These are phyloP conservation scores for Talaromyces verruculosus DNA, from an alignment of 2,329 filamentous ascomycete species.

Conservation along the genomic window DNA sequence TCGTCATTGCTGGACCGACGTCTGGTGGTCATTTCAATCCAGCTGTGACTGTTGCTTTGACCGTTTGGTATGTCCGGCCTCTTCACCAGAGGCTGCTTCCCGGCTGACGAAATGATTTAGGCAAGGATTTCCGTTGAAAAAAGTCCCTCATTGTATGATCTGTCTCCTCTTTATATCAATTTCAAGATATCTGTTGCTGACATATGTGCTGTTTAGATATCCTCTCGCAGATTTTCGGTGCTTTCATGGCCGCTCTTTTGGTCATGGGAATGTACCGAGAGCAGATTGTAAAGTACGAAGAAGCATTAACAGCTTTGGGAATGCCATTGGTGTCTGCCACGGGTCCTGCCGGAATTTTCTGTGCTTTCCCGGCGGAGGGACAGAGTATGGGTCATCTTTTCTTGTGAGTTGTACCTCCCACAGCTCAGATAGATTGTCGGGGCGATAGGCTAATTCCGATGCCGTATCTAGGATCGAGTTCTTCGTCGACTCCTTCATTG, in stretches of 20 bases:
- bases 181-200: not conserved
- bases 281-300: constrained; percentile 47
- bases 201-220: constrained; percentile 45
- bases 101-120: constrained; percentile 38
- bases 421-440: not conserved
- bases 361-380: constrained; percentile 52
- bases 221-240: constrained; percentile 56
- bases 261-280: constrained; percentile 59
- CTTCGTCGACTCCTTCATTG: constrained; percentile 59
- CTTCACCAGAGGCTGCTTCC: not conserved
- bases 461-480: constrained; percentile 50
- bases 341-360: constrained; percentile 58
- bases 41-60: constrained; percentile 49
- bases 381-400: constrained; percentile 60
- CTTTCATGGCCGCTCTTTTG: constrained; percentile 57
- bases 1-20: constrained; percentile 56
- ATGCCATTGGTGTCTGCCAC: constrained; percentile 43
- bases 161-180: not conserved
- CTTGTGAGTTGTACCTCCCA: constrained; percentile 30
- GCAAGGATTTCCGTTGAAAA: constrained; percentile 61
- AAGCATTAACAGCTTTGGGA: constrained; percentile 41
- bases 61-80: constrained; percentile 30
- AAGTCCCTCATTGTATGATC: constrained; percentile 36
- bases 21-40: constrained; percentile 60
- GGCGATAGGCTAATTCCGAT: not conserved